Base-by-base conservation (phyloP, 2,329 filamentous ascomycete genomes). In the Fusarium pseudoanthophilum region DNA sequence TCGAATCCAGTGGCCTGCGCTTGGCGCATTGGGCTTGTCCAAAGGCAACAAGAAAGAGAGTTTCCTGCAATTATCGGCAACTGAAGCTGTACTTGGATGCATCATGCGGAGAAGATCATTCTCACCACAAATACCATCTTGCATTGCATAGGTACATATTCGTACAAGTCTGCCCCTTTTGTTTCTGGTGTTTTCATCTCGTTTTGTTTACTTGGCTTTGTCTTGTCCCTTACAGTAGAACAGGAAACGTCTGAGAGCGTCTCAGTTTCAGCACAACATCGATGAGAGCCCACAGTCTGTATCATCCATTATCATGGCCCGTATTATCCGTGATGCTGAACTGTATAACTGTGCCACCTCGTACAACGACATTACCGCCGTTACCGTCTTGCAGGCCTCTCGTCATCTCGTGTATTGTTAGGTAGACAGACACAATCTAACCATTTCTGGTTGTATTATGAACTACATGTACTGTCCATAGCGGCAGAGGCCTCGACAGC, bases 261-360 rank as follows among this genome's bases (percentile, higher is more conserved):
- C 67, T 71, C 53, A 46, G 69, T 59, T 71, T 71, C 67, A 71
- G 67, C 64, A 30, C 24, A 56, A 43, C 43, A 32, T 40, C 49
- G 48, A 51, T 26, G 51, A 55, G 64, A 45, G 24, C 16, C 40
- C 55, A 58, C 40, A 48, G 40, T 51, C 43, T 42, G 63, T 48
- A 67, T 67, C 55, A 46, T 16, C n/a, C 13, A 32, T 37, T 55
- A 26, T 30, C 26, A 51, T 34, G 48, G 30, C 32, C 48, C 30
- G 30, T 24, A 64, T 36, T 40, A 46, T 46, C 43, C 43, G 24
- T 46, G 11, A 60, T 61, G 21, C 26, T 24, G 30, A 63, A 46
- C 11, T 52, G 21, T 28, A 26, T 30, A 21, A 21, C 16, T 60
- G 53, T 67, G 56, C 55, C 48, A 62, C 59, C 64, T 72, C 51